Evolutionary conservation across 306 rosid genomes (phyloP).

Genomic region (Sicyos baderoa): DNA sequence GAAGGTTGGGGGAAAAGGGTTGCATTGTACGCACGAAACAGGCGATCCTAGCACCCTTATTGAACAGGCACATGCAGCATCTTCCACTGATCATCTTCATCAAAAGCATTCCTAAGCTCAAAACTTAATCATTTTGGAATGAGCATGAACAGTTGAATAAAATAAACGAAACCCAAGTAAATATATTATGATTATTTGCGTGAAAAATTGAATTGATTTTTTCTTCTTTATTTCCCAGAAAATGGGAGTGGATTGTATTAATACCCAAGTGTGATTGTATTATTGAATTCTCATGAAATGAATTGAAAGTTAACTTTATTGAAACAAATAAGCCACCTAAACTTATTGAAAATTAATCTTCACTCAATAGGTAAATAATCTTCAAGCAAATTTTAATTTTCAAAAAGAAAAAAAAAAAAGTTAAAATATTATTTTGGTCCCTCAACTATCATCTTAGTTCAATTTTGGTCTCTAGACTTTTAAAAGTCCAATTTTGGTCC

Average conservation of each 20-base stretch:
- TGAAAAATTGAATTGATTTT: not conserved
- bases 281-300: conserved; percentile 6
- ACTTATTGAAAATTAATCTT: not conserved
- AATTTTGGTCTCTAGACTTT: too few relatives aligned
- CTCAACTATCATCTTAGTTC: too few relatives aligned
- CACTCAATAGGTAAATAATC: not conserved
- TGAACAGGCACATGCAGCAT: conserved; percentile 14
- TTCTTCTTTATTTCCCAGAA: not conserved
- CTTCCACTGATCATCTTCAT: conserved; percentile 19
- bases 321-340: not conserved
- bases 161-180: conserved; percentile 1
- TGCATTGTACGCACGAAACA: conserved; percentile 28
- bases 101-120: conserved; percentile 24
- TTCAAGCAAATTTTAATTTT: too few relatives aligned
- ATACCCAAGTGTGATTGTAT: not conserved
- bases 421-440: too few relatives aligned
- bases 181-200: not conserved
- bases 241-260: not conserved
- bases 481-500: too few relatives aligned
- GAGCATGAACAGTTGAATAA: not conserved
- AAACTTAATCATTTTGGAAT: not conserved
- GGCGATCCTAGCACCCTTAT: conserved; percentile 20
- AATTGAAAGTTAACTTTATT: not conserved
- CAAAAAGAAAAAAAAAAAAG: too few relatives aligned
- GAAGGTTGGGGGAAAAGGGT: conserved; percentile 23